These are phyloP conservation scores for Musa acuminata DNA, from an alignment of 176 grass and related monocot species.

Conservation along the genomic window DNA sequence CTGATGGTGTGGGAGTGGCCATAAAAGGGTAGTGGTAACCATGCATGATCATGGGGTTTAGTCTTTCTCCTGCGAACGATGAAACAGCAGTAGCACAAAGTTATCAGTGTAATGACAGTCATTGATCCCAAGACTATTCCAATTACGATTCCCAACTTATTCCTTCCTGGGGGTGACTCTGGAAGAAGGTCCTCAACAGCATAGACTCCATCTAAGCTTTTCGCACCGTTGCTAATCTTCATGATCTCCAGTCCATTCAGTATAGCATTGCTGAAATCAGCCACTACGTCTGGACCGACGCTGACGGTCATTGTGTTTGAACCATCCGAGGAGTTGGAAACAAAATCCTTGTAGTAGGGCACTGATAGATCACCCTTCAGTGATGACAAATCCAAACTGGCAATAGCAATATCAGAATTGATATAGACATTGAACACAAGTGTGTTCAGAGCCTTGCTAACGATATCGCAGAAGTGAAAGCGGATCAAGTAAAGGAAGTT, in stretches of 20 bases:
- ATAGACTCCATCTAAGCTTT: conserved; percentile 3
- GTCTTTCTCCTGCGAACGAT: neutral
- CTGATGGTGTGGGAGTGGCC: conserved; percentile 11
- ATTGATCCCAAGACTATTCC: neutral
- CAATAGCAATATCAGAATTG: conserved; percentile 11
- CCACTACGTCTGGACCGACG: conserved; percentile 5
- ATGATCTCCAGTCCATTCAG: conserved; percentile 15
- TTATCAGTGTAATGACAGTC: neutral
- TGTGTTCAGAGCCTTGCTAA: conserved; percentile 12
- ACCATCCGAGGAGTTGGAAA: conserved; percentile 5
- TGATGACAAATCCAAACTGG: conserved; percentile 12
- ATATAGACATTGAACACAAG: conserved; percentile 13
- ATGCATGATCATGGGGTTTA: neutral
- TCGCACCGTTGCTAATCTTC: conserved; percentile 6
- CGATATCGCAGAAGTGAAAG: conserved; percentile 5
- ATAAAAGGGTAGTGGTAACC: conserved; percentile 2
- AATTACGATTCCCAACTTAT: neutral
- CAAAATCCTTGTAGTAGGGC: conserved; percentile 21
- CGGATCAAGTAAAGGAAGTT: conserved; percentile 14
- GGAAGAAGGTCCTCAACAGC: neutral
- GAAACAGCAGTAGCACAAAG: conserved; percentile 4
- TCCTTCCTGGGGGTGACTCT: neutral
- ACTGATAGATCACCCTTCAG: conserved; percentile 2
- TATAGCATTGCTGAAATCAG: conserved; percentile 12
- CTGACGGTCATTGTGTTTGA: neutral